phyloP scores from a whole-genome alignment of 2,329 filamentous ascomycete species.

The Colletotrichum tropicale region DNA sequence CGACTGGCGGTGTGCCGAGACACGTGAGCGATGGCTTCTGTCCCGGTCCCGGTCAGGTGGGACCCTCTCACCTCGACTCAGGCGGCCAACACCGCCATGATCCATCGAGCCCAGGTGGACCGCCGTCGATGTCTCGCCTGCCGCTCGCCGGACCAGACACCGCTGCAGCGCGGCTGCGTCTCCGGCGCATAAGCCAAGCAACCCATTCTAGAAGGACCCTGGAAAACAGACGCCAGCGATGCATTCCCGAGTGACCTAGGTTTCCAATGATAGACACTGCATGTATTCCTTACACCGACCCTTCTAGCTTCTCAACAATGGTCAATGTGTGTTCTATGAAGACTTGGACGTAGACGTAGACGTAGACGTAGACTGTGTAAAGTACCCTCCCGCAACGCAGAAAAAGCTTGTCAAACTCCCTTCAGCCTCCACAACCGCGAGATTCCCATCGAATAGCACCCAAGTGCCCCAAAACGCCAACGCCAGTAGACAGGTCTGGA shows the following conservation, averaged over 20 bases:
- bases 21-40: constrained; percentile 13
- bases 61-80: not conserved
- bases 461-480: constrained; percentile 21
- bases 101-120: not conserved
- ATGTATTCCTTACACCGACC: not conserved
- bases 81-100: not conserved
- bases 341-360: constrained; percentile 4
- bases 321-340: constrained; percentile 19
- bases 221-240: not conserved
- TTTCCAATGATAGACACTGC: not conserved
- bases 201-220: not conserved
- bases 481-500: constrained; percentile 15
- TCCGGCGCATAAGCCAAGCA: constrained; percentile 3
- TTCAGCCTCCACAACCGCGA: constrained; percentile 15
- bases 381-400: constrained; percentile 12
- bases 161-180: not conserved
- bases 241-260: not conserved
- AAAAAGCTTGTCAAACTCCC: constrained; percentile 21
- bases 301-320: constrained; percentile 11
- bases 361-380: constrained; percentile 11
- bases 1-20: constrained; percentile 18
- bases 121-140: not conserved
- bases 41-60: constrained; percentile 14
- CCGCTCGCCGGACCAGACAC: not conserved
- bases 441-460: constrained; percentile 13